These are phyloP conservation scores for Brasilioporus rufonigricans DNA, from an alignment of 768 basidiomycete species.

Conservation along the genomic window DNA sequence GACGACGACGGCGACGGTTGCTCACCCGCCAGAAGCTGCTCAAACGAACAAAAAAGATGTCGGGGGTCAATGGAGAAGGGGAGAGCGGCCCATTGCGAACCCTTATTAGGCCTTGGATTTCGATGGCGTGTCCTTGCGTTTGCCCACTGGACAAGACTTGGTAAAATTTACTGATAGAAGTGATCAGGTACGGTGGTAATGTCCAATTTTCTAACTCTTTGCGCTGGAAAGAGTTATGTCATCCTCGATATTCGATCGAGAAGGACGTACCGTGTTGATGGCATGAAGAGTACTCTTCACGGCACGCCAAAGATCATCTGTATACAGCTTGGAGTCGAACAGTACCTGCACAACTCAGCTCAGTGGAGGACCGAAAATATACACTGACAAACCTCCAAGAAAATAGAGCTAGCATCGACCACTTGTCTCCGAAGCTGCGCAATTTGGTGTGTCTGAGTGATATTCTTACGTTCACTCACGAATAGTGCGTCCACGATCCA, in stretches of 20 bases:
- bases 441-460: conserved; percentile 27
- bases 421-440: conserved; percentile 43
- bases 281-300: conserved; percentile 22
- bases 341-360: conserved; percentile 13
- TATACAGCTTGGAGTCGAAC: conserved; percentile 26
- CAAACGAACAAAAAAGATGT: conserved; percentile 41
- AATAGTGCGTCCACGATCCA: conserved; percentile 44
- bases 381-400: conserved; percentile 42
- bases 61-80: conserved; percentile 36
- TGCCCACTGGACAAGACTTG: conserved; percentile 26
- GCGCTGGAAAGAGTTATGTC: conserved; percentile 39
- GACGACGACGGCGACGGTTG: conserved; percentile 15
- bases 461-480: conserved; percentile 34
- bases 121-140: conserved; percentile 24
- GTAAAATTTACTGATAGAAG: conserved; percentile 32
- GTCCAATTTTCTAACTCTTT: conserved; percentile 42
- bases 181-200: conserved; percentile 39
- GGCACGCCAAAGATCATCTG: conserved; percentile 21
- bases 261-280: conserved; percentile 27
- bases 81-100: conserved; percentile 51
- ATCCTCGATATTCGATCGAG: conserved; percentile 3
- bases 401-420: conserved; percentile 47
- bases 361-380: not conserved
- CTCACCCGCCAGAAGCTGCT: conserved; percentile 39
- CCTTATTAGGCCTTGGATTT: conserved; percentile 48